Percentiles rank a stretch among this genome's conserved stretches.
These are phyloP conservation scores for Penicillium sp. DNA, from an alignment of 2,329 filamentous ascomycete genomes.

Conservation along the genomic window DNA sequence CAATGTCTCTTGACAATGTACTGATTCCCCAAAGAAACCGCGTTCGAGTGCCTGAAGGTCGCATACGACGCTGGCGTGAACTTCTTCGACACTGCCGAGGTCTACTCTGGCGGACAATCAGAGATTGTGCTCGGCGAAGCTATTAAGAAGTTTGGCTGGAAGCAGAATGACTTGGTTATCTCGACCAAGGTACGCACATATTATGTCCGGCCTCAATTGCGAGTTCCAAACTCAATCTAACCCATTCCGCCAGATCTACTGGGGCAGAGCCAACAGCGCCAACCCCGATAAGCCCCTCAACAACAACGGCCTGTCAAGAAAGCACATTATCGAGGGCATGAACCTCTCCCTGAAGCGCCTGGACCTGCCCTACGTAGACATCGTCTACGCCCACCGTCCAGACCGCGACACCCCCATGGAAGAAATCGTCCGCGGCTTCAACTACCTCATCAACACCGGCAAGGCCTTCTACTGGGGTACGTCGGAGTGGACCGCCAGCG, in stretches of 20 bases:
- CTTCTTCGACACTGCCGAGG: constrained; percentile 58
- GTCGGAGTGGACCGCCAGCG: constrained; percentile 66
- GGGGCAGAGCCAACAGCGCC: constrained; percentile 61
- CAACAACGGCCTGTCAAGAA: constrained; percentile 67
- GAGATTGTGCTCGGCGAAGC: constrained; percentile 59
- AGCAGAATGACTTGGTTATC: constrained; percentile 59
- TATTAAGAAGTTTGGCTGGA: constrained; percentile 60
- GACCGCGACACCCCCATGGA: constrained; percentile 70
- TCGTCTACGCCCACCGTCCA: constrained; percentile 69
- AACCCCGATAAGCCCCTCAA: constrained; percentile 64
- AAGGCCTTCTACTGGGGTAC: constrained; percentile 73
- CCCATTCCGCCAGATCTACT: constrained; percentile 56
- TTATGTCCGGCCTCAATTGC: background rate
- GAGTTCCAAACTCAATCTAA: background rate
- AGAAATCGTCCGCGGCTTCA: constrained; percentile 70
- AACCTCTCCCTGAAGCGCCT: constrained; percentile 62
- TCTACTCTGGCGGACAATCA: constrained; percentile 55
- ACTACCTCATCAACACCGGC: constrained; percentile 67
- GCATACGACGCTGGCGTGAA: constrained; percentile 61
- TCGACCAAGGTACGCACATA: constrained; percentile 51
- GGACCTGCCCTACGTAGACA: constrained; percentile 67
- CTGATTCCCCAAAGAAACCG: constrained; percentile 25
- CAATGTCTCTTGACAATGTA: background rate
- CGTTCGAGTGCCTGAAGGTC: constrained; percentile 50
- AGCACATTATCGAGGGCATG: constrained; percentile 69